Conservation (phyloP, 352 stramenopile genomes). For the Phytophthora pistaciae region DNA sequence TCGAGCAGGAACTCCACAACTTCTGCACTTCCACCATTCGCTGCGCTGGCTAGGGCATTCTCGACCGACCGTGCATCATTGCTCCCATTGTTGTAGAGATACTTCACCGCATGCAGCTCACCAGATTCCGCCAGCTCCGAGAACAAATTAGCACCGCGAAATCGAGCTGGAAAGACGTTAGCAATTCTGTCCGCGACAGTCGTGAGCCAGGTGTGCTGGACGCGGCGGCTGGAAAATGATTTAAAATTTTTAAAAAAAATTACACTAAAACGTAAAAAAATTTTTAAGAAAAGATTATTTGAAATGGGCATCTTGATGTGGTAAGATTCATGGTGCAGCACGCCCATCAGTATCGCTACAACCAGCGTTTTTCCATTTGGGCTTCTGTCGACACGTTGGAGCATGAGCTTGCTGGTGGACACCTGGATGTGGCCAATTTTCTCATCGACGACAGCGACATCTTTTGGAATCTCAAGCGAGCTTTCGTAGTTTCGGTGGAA, state of each 20-base stretch:
- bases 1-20: not conserved
- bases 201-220: too few species aligned
- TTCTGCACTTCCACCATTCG: not conserved
- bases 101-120: not conserved
- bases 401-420: constrained; percentile 26
- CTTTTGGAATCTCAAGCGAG: not conserved
- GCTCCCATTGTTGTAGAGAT: not conserved
- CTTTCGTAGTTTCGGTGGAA: not conserved
- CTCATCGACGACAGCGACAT: not conserved
- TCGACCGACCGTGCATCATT: not conserved
- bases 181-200: not conserved
- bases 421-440: constrained; percentile 16
- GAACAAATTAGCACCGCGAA: not conserved
- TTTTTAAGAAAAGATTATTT: too few species aligned
- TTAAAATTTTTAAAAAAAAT: too few species aligned
- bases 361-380: not conserved
- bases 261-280: too few species aligned
- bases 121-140: not conserved
- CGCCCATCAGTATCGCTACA: not conserved
- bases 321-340: not conserved
- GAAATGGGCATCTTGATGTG: not conserved
- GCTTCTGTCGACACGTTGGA: not conserved
- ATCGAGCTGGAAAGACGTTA: not conserved
- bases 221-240: too few species aligned
- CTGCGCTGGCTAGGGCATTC: not conserved